Evolutionary conservation across 2,329 filamentous ascomycete species (phyloP).

Genomic region (Periconia macrospinosa): DNA sequence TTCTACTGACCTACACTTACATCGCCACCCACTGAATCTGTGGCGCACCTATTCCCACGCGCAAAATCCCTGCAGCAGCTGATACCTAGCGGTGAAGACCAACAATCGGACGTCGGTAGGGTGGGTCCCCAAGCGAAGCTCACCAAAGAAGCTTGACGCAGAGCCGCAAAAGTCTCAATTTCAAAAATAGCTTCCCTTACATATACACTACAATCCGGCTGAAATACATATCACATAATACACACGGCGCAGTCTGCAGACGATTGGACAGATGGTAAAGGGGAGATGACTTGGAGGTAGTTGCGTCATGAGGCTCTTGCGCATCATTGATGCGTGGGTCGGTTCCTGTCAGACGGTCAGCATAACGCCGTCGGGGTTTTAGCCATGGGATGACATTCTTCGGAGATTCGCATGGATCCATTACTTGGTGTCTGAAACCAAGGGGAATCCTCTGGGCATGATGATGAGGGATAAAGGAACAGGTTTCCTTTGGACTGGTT

Average conservation of each 20-base stretch:
- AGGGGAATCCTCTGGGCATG: too few relatives aligned
- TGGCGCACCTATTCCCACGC: too few relatives aligned
- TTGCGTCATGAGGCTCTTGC: not conserved
- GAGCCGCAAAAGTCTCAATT: slow-evolving; percentile 3
- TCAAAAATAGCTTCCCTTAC: slow-evolving; percentile 3
- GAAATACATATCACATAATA: not conserved
- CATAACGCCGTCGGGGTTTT: not conserved
- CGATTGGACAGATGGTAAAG: too few relatives aligned
- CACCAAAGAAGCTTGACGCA: slow-evolving; percentile 8
- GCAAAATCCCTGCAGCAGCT: too few relatives aligned
- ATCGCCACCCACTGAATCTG: too few relatives aligned
- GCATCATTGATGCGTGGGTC: too few relatives aligned
- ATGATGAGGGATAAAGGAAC: not conserved
- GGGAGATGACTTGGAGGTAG: too few relatives aligned
- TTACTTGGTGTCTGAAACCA: not conserved
- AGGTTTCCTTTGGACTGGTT: not conserved
- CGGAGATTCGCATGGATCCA: not conserved
- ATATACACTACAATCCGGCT: too few relatives aligned
- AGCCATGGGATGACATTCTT: not conserved
- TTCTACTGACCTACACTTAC: too few relatives aligned
- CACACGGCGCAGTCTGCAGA: too few relatives aligned
- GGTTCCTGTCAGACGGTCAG: too few relatives aligned
- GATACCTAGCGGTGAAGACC: not conserved
- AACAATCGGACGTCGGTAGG: not conserved
- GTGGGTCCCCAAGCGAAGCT: not conserved